Base-by-base conservation (phyloP, 805 yeast species). In the Pichia heedii region DNA sequence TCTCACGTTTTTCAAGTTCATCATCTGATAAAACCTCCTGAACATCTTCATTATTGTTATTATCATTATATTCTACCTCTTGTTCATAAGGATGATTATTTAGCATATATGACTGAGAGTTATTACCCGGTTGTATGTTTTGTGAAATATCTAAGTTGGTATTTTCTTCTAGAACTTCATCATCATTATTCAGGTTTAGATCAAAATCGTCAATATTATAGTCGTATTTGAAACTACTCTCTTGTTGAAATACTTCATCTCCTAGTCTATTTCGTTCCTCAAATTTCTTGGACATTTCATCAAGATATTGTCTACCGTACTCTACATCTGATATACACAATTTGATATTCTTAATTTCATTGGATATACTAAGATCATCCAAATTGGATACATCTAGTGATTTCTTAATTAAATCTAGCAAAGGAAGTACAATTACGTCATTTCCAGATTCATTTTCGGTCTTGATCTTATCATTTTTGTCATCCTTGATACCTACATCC, bases 131-230 rank as follows among this genome's bases (percentile, higher is more conserved):
- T 27, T 12, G n/a, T 13, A 27, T 15, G 12, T 15, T 27, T 27
- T 27, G 32, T 12, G 32, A 27, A 3, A 10, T 33, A 11, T 20
- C 36, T 30, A 22, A 24, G 9, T 42, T 9, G 3, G 40, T 20
- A 11, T 42, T 36, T 29, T 35, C 36, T 8, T 50, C 40, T 15
- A 42, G 16, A 27, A 37, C 37, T 13, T 9, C 38, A 5, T 9
- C 40, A n/a, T 34, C 20, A 5, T 22, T 30, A 22, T 30, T 34
- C 16, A 27, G 22, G 20, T 29, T 32, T n/a, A 40, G 19, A 26
- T 44, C 44, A 37, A 41, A 48, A 24, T 48, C 38, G 8, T 40
- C 42, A 29, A 47, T 36, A 22, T 27, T 27, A 15, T 27, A 27
- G 12, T 27, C 32, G 15, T 27, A 27, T 6, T 27, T 15, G 15